Percentiles rank a stretch among this genome's conserved stretches.
phyloP scores from a whole-genome alignment of 768 basidiomycete genomes.

The Sporobolomyces roseus region DNA sequence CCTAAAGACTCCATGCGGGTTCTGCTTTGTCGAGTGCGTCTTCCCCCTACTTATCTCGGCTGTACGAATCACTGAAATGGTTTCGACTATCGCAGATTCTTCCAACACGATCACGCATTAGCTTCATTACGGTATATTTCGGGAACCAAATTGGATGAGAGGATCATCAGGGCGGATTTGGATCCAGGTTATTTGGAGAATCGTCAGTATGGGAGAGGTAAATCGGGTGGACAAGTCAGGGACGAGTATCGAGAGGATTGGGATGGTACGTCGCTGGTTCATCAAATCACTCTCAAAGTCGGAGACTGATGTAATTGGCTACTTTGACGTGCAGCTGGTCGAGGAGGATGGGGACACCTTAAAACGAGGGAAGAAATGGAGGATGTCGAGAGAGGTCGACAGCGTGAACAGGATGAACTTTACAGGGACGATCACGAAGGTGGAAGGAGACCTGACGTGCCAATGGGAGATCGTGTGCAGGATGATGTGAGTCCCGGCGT shows the following conservation, averaged over 20 bases:
- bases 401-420: constrained; percentile 77
- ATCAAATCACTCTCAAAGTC: too few species aligned
- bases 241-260: constrained; percentile 95
- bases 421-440: constrained; percentile 52
- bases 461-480: constrained; percentile 44
- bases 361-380: constrained; percentile 67
- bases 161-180: constrained; percentile 94
- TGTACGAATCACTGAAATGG: not conserved
- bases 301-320: too few species aligned
- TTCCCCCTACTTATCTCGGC: not conserved
- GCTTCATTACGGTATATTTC: constrained; percentile 89
- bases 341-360: constrained; percentile 84
- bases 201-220: constrained; percentile 92
- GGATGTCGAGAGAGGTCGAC: constrained; percentile 57
- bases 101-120: constrained; percentile 87
- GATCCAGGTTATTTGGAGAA: constrained; percentile 96
- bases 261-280: constrained; percentile 16
- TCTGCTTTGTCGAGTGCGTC: constrained; percentile 76
- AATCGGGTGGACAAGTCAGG: constrained; percentile 90
- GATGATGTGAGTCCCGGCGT: constrained; percentile 32
- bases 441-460: constrained; percentile 44
- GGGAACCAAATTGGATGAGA: constrained; percentile 97
- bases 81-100: constrained; percentile 55
- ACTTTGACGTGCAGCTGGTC: constrained; percentile 65
- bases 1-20: constrained; percentile 88